Base-by-base conservation (phyloP, 441 rosid species). In the Populus tomentosa region DNA sequence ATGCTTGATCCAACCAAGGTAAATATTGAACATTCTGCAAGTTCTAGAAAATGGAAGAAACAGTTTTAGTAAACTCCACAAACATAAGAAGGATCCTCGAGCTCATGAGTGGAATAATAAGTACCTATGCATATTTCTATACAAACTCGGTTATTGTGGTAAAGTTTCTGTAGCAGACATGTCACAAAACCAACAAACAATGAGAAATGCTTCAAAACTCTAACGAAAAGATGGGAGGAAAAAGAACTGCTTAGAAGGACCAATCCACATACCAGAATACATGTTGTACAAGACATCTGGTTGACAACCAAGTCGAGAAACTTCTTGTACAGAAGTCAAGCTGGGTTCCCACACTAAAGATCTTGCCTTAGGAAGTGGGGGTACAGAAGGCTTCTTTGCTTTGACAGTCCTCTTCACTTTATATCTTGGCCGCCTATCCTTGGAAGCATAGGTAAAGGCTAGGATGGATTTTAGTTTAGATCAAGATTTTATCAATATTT, bases 301-400 rank as follows among this genome's bases (percentile, higher is more conserved):
- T 28, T 28, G 30, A 28, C 3, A 3, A 28, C 30, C 30, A 28
- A 28, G 3, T 28, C 85, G 89, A 73, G 92, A 91, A 30, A 87
- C 66, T 82, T 91, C 93, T 79, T 86, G 85, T 26, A 91, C 73
- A 64, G 91, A 89, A 23, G 86, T 81, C 78, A 91, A 78, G 79
- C 84, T 82, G 0, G 95, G 95, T 72, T 88, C 88, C 95, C 92
- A 88, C 10, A 75, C 79, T 2, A 63, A 18, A 3, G 28, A 9
- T 72, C 79, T 84, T 71, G 70, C 62, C 75, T 66, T 84, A 0
- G 85, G 89, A 7, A 89, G 87, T 6, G 91, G 92, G 10, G 93
- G 89, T 67, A 85, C 86, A 64, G 88, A 88, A 70, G 87, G 85
- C 83, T 85, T 86, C 88, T 82, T 91, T 46, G 65, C 24, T 76